Base-by-base conservation (phyloP, 1,284 basidiomycete species). In the Fomitopsis palustris region DNA sequence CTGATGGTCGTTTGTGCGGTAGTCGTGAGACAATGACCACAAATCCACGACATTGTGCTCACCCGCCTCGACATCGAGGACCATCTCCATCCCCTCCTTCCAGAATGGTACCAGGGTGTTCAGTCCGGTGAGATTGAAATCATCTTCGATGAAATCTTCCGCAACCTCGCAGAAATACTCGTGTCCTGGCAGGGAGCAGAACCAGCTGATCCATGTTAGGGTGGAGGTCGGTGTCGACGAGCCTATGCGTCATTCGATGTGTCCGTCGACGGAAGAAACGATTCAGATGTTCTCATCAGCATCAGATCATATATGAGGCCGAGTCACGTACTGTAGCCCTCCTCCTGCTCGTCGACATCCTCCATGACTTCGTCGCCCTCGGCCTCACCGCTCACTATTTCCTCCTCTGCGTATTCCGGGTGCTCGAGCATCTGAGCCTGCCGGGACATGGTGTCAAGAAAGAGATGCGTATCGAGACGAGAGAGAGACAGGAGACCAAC, bases 21-120 rank as follows among this genome's bases (percentile, higher is more conserved):
- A 51, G 37, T 38, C 52, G 19, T 31, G 38, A 60, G 58, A 29
- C 37, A 38, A 55, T 54, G 42, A 42, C 17, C 45, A 41, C 42
- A 47, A 47, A 52, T 54, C 57, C 56, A 63, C 62, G 54, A 62
- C 60, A 56, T 61, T 68, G 63, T 56, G 72, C 87, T 73, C 74
- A 95, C 95, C 95, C 78, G 97, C 94, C 78, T 99, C 97, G 55
- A 99, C 96, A 75, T 99, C 97, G 61, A 99, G 78, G n/a, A 99
- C 95, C 97, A 99, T 99, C 78, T 99, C 97, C 86, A 99, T 90
- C 29, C 97, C 97, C 75, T 99, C 97, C 75, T 98, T 96, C 94
- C 97, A 99, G 73, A 99, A 99, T 9, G 97, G 90, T 33, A 99
- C 96, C 82, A 98, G 90, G 19, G 87, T 84, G 72, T 95, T 96